A percentile compares a stretch with the other conserved stretches of the same genome.
phyloP scores from a whole-genome alignment of 176 grass and related monocot species.

The Saccharum officinarum region DNA sequence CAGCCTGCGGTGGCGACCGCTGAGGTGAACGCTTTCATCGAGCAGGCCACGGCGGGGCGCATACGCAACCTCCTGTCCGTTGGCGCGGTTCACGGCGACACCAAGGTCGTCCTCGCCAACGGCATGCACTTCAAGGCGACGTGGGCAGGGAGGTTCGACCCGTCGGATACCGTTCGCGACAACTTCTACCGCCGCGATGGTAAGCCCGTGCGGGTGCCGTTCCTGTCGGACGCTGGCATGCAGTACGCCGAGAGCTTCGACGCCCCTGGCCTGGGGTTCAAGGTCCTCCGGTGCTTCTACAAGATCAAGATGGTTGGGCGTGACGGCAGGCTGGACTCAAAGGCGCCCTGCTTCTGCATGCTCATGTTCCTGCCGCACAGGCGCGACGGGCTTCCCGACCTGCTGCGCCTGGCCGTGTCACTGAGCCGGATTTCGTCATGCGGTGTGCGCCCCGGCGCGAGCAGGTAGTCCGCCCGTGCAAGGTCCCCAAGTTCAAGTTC shows the following conservation, averaged over 20 bases:
- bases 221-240: neutral
- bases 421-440: constrained; percentile 27
- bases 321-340: neutral
- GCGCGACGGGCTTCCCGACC: constrained; percentile 3
- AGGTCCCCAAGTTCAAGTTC: constrained; percentile 34
- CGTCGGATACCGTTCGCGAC: neutral
- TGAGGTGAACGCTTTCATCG: constrained; percentile 10
- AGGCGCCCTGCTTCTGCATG: constrained; percentile 32
- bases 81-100: neutral
- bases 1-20: neutral
- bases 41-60: neutral
- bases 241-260: too few relatives aligned
- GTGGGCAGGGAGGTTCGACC: neutral
- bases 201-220: constrained; percentile 4
- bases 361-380: constrained; percentile 29
- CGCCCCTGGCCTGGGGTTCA: too few relatives aligned
- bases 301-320: too few relatives aligned
- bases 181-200: neutral
- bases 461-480: neutral
- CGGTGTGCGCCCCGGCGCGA: constrained; percentile 16
- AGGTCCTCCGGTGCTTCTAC: too few relatives aligned
- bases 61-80: neutral
- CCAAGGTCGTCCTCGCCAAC: constrained; percentile 29
- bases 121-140: constrained; percentile 43
- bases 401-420: constrained; percentile 23